phyloP scores from a whole-genome alignment of 257 asterid species.

The Handroanthus guayacan region DNA sequence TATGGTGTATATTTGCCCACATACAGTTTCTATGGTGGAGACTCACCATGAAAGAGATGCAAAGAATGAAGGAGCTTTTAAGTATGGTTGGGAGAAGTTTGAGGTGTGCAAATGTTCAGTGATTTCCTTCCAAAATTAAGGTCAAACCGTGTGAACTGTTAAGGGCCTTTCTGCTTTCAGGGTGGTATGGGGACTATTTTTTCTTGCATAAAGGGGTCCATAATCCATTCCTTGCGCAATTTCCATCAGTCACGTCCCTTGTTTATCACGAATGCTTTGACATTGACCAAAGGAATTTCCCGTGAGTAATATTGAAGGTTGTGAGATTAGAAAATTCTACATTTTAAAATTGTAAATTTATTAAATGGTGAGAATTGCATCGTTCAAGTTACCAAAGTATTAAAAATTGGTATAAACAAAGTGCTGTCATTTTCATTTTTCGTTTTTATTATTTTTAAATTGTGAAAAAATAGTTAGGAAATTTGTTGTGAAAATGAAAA shows the following conservation, averaged over 20 bases:
- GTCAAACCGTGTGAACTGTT: conserved; percentile 17
- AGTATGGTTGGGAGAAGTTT: neutral
- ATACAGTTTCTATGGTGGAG: conserved; percentile 1
- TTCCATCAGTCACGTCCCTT: conserved; percentile 15
- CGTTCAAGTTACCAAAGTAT: too few species aligned
- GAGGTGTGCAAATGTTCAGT: neutral
- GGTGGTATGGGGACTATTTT: conserved; percentile 18
- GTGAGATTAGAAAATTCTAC: too few species aligned
- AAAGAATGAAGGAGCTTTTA: neutral
- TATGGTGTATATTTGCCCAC: too few species aligned
- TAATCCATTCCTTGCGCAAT: neutral
- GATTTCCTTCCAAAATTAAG: conserved; percentile 13
- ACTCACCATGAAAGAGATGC: neutral
- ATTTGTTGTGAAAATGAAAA: too few species aligned
- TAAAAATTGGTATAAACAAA: too few species aligned
- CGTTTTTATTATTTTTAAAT: too few species aligned
- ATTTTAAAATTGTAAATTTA: too few species aligned
- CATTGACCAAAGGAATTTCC: conserved; percentile 20
- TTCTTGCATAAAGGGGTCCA: conserved; percentile 1
- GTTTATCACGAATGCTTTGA: conserved; percentile 14
- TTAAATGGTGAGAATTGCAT: too few species aligned
- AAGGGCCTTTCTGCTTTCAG: conserved; percentile 9
- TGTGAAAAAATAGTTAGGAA: too few species aligned
- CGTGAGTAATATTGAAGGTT: too few species aligned
- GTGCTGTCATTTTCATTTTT: too few species aligned